Base-by-base conservation (phyloP, 2,329 filamentous ascomycete genomes). In the Escovopsis sp. region DNA sequence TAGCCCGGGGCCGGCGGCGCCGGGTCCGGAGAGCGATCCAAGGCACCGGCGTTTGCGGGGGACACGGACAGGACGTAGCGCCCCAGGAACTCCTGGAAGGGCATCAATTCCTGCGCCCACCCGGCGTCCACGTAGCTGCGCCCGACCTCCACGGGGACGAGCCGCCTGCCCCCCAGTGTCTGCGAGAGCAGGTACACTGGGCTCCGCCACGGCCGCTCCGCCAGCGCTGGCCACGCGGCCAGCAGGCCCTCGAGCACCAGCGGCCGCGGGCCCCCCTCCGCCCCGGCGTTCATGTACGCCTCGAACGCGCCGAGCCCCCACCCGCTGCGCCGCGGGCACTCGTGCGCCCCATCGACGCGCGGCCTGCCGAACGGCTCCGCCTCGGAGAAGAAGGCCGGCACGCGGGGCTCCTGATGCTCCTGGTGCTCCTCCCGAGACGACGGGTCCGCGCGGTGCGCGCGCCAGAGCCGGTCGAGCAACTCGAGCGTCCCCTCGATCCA, bases 81-180 rank as follows among this genome's bases (percentile, higher is more conserved):
- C 5, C 66, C 51, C 39, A 94, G 64, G 49, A 95, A 94, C 1
- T 80, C 66, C 5, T 65, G 62, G 52, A 96, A 93, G 0, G 75
- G 67, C 39, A 94, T 73, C 26, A 96, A 77, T 43, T 77, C 73
- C 59, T 96, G 89, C 0, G 80, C 78, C 88, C 89, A 95, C 19
- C 70, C 80, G 18, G 75, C 73, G 48, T 94, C 86, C 1, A 86
- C 88, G 55, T 96, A 98, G 55, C 82, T 91, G 38, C 83, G 69
- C 1, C 91, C 89, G 2, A 91, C 61, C 58, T 96, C 88, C 3
- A 95, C 73, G 0, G 89, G 89, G 0, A 96, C 84, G 0, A 94
- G 71, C 10, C 91, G 72, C 30, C 79, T 69, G 0, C 91, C 91
- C 3, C 68, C 73, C 33, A 94, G 76, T 0, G 88, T 95, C 43